These are phyloP conservation scores for Trichoderma afroharzianum DNA, from an alignment of 2,329 filamentous ascomycete genomes.

Conservation along the genomic window DNA sequence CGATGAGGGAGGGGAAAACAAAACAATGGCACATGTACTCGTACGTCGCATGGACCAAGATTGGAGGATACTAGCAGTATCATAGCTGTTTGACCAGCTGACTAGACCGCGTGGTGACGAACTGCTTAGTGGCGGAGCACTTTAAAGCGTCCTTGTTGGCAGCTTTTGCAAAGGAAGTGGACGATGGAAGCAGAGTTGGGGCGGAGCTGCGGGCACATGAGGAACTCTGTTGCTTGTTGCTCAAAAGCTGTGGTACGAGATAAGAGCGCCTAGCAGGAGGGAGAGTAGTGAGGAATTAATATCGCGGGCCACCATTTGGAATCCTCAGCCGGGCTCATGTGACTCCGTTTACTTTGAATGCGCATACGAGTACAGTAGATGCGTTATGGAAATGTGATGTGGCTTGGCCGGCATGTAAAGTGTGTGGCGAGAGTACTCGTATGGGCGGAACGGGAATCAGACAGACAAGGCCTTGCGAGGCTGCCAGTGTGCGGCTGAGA, in stretches of 20 bases:
- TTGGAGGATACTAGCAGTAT: neutral
- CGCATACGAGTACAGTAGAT: neutral
- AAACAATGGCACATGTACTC: neutral
- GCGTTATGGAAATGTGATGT: neutral
- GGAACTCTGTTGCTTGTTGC: neutral
- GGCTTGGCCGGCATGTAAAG: neutral
- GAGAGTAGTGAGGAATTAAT: neutral
- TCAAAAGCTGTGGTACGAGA: neutral
- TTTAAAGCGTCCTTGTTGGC: neutral
- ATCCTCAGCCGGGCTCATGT: neutral
- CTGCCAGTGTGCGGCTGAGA: neutral
- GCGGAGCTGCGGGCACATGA: neutral
- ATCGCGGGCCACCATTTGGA: neutral
- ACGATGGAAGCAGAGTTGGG: neutral
- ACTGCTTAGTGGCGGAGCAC: neutral
- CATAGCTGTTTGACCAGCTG: neutral
- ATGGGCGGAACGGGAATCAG: neutral
- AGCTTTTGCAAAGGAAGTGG: neutral
- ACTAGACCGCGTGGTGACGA: neutral
- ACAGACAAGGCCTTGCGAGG: neutral
- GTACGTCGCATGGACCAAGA: neutral
- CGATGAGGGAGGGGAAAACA: neutral
- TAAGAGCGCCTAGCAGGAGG: neutral
- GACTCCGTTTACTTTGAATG: neutral
- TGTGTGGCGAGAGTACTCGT: neutral